Percentiles rank a stretch among this genome's conserved stretches.
phyloP scores from a whole-genome alignment of 176 grass and related monocot genomes.

The Melocanna baccifera region DNA sequence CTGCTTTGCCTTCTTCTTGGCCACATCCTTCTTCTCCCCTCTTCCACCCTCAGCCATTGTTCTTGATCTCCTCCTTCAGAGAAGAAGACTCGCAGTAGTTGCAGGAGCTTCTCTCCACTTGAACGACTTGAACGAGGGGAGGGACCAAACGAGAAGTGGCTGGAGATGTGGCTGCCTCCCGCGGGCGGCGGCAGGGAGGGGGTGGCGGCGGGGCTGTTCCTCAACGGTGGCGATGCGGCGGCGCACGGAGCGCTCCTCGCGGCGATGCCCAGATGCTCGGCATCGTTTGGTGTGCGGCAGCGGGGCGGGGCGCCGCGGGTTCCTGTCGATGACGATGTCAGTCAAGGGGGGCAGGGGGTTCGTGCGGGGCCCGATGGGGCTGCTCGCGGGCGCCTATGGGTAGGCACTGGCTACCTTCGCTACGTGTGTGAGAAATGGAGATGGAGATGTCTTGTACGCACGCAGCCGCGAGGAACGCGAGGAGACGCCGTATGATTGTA shows the following conservation, averaged over 20 bases:
- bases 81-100: no score
- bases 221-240: slow-evolving; percentile 53
- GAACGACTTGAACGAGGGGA: slow-evolving; percentile 13
- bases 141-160: slow-evolving; percentile 39
- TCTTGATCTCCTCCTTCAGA: not conserved
- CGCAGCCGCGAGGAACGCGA: no score
- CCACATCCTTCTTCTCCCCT: not conserved
- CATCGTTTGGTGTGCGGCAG: slow-evolving; percentile 23
- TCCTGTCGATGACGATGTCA: slow-evolving; percentile 83
- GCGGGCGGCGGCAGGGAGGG: slow-evolving; percentile 20
- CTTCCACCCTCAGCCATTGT: slow-evolving; percentile 49
- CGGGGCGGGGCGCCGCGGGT: slow-evolving; percentile 17
- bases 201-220: slow-evolving; percentile 53
- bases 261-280: slow-evolving; percentile 40
- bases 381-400: slow-evolving; percentile 47
- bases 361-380: slow-evolving; percentile 44
- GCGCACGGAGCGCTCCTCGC: slow-evolving; percentile 58
- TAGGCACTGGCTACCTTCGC: no score
- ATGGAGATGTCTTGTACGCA: no score
- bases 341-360: no score
- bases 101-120: no score
- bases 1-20: slow-evolving; percentile 21
- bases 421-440: no score
- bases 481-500: no score
- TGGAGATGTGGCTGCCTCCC: no score